Percentiles rank a stretch among this genome's conserved stretches.
phyloP scores from a whole-genome alignment of 2,329 filamentous ascomycete species.

The Aspergillus carbonarius region DNA sequence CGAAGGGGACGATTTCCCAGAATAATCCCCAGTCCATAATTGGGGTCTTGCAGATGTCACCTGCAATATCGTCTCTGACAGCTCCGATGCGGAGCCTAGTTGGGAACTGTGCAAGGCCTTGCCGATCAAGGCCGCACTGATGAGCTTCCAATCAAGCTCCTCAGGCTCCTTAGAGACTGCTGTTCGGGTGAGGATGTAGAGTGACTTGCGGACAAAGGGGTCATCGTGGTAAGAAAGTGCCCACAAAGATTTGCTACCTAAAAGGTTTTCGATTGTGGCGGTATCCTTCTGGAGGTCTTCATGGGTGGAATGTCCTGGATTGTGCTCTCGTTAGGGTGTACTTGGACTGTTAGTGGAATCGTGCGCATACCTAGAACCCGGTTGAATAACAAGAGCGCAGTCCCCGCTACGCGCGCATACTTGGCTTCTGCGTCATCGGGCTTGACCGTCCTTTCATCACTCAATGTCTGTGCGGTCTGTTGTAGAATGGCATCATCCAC shows the following conservation, averaged over 20 bases:
- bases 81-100: constrained; percentile 69
- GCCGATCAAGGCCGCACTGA: constrained; percentile 68
- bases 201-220: constrained; percentile 56
- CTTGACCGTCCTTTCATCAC: constrained; percentile 82
- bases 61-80: constrained; percentile 64
- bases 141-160: constrained; percentile 61
- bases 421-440: constrained; percentile 83
- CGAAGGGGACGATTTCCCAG: constrained; percentile 55
- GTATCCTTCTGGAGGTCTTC: constrained; percentile 61
- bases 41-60: constrained; percentile 66
- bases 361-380: constrained; percentile 50
- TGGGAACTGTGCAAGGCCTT: constrained; percentile 74
- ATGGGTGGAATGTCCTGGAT: constrained; percentile 33
- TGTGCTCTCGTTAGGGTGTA: constrained; percentile 15
- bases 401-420: constrained; percentile 73
- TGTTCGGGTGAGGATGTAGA: constrained; percentile 57
- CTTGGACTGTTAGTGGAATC: not conserved
- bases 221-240: constrained; percentile 58
- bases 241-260: constrained; percentile 64
- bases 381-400: constrained; percentile 56
- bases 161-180: constrained; percentile 50
- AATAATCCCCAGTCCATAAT: constrained; percentile 70
- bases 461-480: constrained; percentile 78
- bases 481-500: constrained; percentile 72
- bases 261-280: constrained; percentile 63